phyloP scores from a whole-genome alignment of 129 eudicot genomes.

The Flaveria bidentis region DNA sequence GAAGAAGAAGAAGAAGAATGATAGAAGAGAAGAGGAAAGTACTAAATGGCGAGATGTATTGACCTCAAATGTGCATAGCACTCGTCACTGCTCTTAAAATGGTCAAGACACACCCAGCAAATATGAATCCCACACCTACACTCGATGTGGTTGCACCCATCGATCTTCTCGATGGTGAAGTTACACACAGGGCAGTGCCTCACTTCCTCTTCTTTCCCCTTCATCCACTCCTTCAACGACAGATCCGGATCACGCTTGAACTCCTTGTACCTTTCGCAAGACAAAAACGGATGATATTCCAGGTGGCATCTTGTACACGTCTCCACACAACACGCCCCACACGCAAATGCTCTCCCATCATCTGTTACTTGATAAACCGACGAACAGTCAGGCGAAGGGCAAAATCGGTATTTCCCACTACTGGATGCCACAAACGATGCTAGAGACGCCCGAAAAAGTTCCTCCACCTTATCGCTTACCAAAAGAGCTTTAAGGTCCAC shows the following conservation, averaged over 20 bases:
- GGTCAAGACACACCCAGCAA: constrained; percentile 85
- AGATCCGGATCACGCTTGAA: constrained; percentile 84
- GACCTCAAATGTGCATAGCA: constrained; percentile 75
- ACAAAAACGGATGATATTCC: constrained; percentile 75
- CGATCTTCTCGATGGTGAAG: constrained; percentile 79
- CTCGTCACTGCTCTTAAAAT: constrained; percentile 52
- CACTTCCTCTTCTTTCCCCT: constrained; percentile 63
- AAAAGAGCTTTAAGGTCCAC: constrained; percentile 58
- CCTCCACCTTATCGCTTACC: constrained; percentile 61
- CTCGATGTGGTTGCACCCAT: constrained; percentile 91
- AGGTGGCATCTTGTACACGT: constrained; percentile 83
- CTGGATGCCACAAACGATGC: constrained; percentile 69
- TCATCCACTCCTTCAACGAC: constrained; percentile 79
- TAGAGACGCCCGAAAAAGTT: constrained; percentile 86
- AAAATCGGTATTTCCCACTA: constrained; percentile 63
- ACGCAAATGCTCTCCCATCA: constrained; percentile 48
- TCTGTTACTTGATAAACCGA: constrained; percentile 59
- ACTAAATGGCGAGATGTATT: constrained; percentile 49
- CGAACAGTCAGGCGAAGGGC: constrained; percentile 99
- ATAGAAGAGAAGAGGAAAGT: not conserved
- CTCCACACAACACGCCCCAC: constrained; percentile 84
- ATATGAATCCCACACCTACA: constrained; percentile 92
- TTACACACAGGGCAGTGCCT: constrained; percentile 71
- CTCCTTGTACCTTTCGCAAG: constrained; percentile 77
- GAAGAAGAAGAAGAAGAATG: not conserved